These are phyloP conservation scores for Microascus cirrosus DNA, from an alignment of 2,329 filamentous ascomycete genomes.

Conservation along the genomic window DNA sequence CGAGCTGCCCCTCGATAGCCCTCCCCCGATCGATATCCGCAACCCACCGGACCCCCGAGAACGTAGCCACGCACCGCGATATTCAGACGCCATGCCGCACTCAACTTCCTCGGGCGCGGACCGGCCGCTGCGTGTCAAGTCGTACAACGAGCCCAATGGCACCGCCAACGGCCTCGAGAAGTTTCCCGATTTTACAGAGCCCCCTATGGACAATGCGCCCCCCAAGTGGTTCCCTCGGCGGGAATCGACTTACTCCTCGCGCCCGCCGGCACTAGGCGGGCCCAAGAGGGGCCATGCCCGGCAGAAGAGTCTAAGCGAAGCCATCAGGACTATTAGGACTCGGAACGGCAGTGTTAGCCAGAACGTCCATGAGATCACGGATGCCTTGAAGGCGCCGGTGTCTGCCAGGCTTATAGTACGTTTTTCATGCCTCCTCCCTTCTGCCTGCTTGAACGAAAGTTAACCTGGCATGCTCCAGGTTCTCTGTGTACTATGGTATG, in stretches of 20 bases:
- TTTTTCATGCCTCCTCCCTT: not conserved
- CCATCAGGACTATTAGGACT: conserved; percentile 71
- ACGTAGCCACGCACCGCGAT: not conserved
- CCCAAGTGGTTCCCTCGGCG: not conserved
- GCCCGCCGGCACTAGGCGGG: not conserved
- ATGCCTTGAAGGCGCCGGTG: conserved; percentile 80
- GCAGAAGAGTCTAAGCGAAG: conserved; percentile 82
- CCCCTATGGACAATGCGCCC: not conserved
- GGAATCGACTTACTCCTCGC: not conserved
- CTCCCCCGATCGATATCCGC: not conserved
- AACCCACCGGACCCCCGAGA: not conserved
- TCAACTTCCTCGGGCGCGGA: not conserved
- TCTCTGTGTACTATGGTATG: conserved; percentile 86
- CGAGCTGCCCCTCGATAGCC: not conserved
- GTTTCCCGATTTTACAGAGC: conserved; percentile 40
- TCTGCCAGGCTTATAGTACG: conserved; percentile 78
- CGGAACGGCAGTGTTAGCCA: conserved; percentile 79
- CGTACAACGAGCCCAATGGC: not conserved
- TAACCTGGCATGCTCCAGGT: conserved; percentile 38
- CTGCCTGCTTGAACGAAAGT: not conserved
- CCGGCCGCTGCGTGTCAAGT: not conserved
- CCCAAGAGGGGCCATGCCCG: not conserved
- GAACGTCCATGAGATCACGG: conserved; percentile 87
- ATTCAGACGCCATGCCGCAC: not conserved
- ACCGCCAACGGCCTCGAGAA: conserved; percentile 29